Evolutionary conservation across 108 stramenopile genomes (phyloP).

Genomic region (Skeletonema grethae): DNA sequence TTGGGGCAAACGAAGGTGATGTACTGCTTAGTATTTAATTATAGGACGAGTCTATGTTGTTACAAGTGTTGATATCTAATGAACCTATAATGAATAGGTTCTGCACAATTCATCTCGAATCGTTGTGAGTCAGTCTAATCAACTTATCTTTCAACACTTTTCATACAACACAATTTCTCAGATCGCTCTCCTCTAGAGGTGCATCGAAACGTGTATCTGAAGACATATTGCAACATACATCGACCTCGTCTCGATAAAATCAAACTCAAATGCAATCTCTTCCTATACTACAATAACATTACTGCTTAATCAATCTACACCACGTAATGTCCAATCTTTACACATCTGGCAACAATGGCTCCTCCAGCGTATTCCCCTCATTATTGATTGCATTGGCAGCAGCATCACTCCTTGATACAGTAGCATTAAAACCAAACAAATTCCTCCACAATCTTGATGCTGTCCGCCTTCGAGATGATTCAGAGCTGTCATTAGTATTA

Average conservation of each 20-base stretch:
- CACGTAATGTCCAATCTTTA: neutral
- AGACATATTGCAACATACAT: no score
- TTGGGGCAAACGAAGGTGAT: neutral
- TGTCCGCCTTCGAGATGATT: neutral
- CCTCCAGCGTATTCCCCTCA: neutral
- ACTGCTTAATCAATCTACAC: neutral
- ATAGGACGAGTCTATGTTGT: no score
- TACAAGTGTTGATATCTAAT: no score
- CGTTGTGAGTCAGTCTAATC: no score
- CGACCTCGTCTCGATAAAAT: no score
- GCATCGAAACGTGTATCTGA: no score
- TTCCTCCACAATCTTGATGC: neutral
- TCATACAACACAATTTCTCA: no score
- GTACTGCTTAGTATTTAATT: neutral
- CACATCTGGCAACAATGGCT: neutral
- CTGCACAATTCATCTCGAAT: no score
- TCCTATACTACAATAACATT: neutral
- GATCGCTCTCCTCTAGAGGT: no score
- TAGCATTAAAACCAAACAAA: neutral
- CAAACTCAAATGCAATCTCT: neutral
- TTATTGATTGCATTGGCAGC: conserved; percentile 6
- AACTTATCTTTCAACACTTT: no score
- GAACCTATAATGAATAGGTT: no score
- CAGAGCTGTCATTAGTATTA: neutral
- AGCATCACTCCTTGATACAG: neutral